Conservation (phyloP, 768 basidiomycete species). For the Phaffia tasmanica region DNA sequence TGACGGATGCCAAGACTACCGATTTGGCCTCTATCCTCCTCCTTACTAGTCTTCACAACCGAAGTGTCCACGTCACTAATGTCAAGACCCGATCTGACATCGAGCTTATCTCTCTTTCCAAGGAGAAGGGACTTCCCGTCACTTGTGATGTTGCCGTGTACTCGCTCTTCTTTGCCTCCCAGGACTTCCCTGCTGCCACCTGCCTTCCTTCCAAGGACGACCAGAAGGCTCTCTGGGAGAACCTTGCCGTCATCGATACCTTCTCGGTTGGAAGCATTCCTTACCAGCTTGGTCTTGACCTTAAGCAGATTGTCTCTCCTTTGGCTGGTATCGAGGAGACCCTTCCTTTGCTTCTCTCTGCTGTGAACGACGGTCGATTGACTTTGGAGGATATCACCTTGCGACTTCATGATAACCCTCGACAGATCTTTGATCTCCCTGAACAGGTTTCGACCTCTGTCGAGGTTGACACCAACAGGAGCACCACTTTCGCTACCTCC, state of each 20-base stretch:
- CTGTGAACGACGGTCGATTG: conserved; percentile 65
- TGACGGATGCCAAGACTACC: conserved; percentile 84
- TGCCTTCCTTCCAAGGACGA: conserved; percentile 63
- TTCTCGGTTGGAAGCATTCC: conserved; percentile 84
- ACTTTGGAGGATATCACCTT: conserved; percentile 68
- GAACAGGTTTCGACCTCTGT: conserved; percentile 78
- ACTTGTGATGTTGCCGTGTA: conserved; percentile 93
- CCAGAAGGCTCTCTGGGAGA: conserved; percentile 74
- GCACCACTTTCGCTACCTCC: conserved; percentile 46
- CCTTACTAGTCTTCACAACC: conserved; percentile 80
- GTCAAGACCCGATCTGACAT: conserved; percentile 79
- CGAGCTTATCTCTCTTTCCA: conserved; percentile 81
- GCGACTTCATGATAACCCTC: conserved; percentile 85
- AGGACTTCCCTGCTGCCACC: conserved; percentile 55
- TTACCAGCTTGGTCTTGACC: conserved; percentile 57
- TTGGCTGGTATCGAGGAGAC: conserved; percentile 78
- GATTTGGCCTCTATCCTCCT: conserved; percentile 87
- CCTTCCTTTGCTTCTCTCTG: conserved; percentile 73
- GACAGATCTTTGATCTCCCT: conserved; percentile 77
- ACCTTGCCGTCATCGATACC: conserved; percentile 69
- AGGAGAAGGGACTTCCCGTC: conserved; percentile 82
- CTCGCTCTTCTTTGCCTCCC: conserved; percentile 72
- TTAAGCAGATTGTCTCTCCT: conserved; percentile 51
- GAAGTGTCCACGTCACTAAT: conserved; percentile 80
- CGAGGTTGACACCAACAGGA: conserved; percentile 81